Conservation (phyloP, 148 eudicot species). For the Vaccinium vitisidaea region DNA sequence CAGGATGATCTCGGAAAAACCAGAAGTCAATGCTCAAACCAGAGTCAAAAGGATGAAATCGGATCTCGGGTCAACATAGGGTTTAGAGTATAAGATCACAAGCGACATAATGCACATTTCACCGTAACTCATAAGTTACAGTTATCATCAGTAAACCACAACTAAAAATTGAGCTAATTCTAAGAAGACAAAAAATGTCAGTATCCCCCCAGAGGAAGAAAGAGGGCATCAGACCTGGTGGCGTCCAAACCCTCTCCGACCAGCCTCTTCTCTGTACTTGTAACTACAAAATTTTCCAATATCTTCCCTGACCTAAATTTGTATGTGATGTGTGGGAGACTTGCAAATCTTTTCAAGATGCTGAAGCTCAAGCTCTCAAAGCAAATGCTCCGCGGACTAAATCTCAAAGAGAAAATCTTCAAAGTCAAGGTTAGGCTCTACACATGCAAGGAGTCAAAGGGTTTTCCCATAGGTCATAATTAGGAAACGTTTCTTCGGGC, state of each 20-base stretch:
- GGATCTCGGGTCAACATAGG: background rate
- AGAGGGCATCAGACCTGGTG: background rate
- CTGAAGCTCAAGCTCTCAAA: conserved; percentile 8
- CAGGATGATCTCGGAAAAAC: background rate
- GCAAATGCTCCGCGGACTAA: background rate
- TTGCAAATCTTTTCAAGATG: background rate
- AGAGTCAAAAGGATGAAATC: background rate
- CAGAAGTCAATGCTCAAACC: background rate
- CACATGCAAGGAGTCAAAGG: conserved; percentile 99
- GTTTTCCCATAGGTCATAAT: conserved; percentile 96
- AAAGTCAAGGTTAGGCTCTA: conserved; percentile 47
- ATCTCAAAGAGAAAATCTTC: background rate
- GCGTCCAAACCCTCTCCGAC: background rate
- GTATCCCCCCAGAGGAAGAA: background rate
- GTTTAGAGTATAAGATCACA: background rate
- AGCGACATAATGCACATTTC: background rate
- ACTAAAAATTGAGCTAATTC: background rate
- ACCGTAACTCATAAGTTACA: conserved; percentile 6
- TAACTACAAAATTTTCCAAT: background rate
- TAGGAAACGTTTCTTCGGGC: conserved; percentile 96
- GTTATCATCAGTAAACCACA: background rate
- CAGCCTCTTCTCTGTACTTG: background rate
- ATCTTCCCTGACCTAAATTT: background rate
- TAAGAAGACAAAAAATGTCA: conserved; percentile 4
- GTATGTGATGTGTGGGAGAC: background rate